A percentile compares a stretch with the other conserved stretches of the same genome.
These are phyloP conservation scores for Rhodosporidiobolus odoratus DNA, from an alignment of 768 basidiomycete genomes.

Conservation along the genomic window DNA sequence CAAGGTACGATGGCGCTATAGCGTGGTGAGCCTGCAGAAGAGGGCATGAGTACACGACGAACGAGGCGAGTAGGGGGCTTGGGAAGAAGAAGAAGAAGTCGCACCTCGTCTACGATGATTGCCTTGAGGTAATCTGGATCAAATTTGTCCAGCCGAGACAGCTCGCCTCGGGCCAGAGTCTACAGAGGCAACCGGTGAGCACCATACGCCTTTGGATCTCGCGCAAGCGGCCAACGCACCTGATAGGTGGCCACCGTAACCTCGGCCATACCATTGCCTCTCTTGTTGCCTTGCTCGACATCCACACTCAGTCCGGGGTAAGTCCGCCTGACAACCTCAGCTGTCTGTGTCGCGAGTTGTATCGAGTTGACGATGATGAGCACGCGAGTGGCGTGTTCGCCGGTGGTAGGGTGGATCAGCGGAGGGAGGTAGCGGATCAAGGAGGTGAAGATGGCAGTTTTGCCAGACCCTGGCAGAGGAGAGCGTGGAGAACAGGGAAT, in stretches of 20 bases:
- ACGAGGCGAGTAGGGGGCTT: too few species aligned
- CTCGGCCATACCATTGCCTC: slow-evolving; percentile 73
- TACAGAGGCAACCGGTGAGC: neutral
- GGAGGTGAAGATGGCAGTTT: slow-evolving; percentile 86
- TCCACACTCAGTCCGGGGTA: slow-evolving; percentile 75
- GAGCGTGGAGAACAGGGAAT: too few species aligned
- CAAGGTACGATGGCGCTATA: slow-evolving; percentile 74
- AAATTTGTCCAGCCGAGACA: slow-evolving; percentile 34
- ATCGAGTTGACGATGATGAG: slow-evolving; percentile 83
- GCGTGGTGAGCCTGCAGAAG: slow-evolving; percentile 81
- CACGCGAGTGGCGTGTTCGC: slow-evolving; percentile 45
- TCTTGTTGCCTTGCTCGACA: slow-evolving; percentile 83
- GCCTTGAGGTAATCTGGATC: slow-evolving; percentile 26
- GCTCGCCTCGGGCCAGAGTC: slow-evolving; percentile 1
- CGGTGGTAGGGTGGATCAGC: slow-evolving; percentile 13
- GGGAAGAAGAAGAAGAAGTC: slow-evolving; percentile 47
- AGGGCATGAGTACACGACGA: slow-evolving; percentile 51
- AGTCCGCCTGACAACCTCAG: slow-evolving; percentile 60
- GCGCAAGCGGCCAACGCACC: neutral
- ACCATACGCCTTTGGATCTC: too few species aligned
- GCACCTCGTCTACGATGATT: slow-evolving; percentile 44
- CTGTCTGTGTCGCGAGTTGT: slow-evolving; percentile 83
- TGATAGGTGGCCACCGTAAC: slow-evolving; percentile 86
- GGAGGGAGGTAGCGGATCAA: slow-evolving; percentile 63
- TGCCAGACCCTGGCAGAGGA: slow-evolving; percentile 57